These are phyloP conservation scores for Populus nigra DNA, from an alignment of 345 rosid species.

Conservation along the genomic window DNA sequence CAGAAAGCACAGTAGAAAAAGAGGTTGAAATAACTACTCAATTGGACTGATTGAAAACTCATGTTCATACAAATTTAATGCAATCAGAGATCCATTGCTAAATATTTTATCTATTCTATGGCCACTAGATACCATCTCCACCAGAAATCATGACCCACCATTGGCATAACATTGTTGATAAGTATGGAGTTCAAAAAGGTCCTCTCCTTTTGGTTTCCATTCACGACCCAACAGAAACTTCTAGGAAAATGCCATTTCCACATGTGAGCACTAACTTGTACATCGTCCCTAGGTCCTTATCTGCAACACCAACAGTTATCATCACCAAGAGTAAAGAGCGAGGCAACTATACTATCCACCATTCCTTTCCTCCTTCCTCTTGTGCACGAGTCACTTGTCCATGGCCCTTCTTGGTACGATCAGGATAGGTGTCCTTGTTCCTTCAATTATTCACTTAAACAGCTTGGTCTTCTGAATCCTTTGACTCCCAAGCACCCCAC, in stretches of 20 bases:
- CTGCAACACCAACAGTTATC: not conserved
- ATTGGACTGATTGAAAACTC: not conserved
- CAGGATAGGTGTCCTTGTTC: slow-evolving; percentile 21
- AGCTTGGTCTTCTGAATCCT: not conserved
- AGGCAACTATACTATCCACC: slow-evolving; percentile 5
- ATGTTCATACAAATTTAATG: not conserved
- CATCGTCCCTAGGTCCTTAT: not conserved
- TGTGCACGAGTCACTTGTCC: slow-evolving; percentile 13
- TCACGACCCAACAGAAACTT: not conserved
- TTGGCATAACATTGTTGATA: not conserved
- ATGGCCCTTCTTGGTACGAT: slow-evolving; percentile 5
- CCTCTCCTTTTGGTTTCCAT: not conserved
- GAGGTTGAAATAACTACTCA: not conserved
- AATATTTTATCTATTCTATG: not conserved
- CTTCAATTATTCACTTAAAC: not conserved
- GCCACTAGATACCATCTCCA: not conserved
- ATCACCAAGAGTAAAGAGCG: not conserved
- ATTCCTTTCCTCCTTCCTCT: slow-evolving; percentile 10
- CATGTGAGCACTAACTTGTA: slow-evolving; percentile 5
- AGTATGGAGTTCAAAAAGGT: not conserved
- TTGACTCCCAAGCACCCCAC: not conserved
- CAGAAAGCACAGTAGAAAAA: not conserved
- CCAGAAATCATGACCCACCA: not conserved
- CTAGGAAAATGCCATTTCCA: not conserved
- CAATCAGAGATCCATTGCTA: not conserved